phyloP scores from a whole-genome alignment of 2,329 filamentous ascomycete genomes.

The Setomelanomma holmii region DNA sequence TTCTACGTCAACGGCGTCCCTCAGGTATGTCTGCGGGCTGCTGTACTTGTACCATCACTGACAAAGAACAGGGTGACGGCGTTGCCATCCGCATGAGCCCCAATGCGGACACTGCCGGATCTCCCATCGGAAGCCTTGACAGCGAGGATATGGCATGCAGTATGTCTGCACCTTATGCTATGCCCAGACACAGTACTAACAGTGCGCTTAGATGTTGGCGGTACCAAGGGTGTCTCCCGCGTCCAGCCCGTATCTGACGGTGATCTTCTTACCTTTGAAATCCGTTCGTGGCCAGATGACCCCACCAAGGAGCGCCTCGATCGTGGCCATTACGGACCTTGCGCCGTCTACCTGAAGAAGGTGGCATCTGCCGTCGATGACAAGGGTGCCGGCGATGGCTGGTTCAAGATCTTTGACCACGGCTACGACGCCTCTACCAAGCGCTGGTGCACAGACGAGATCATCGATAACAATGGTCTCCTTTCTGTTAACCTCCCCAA shows the following conservation, averaged over 20 bases:
- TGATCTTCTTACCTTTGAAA: constrained; percentile 70
- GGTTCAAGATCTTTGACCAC: constrained; percentile 80
- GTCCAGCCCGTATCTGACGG: constrained; percentile 58
- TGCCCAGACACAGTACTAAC: constrained; percentile 13
- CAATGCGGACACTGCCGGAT: constrained; percentile 59
- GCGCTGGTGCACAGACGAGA: constrained; percentile 74
- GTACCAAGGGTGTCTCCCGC: constrained; percentile 57
- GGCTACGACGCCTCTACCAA: constrained; percentile 64
- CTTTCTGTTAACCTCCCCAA: constrained; percentile 68
- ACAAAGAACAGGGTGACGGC: constrained; percentile 66
- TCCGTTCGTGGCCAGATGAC: constrained; percentile 66
- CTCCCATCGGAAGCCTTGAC: constrained; percentile 64
- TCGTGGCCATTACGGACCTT: constrained; percentile 70
- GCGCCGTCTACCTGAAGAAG: constrained; percentile 76
- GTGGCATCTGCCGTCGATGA: constrained; percentile 65
- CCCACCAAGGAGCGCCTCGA: constrained; percentile 65
- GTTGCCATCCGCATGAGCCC: constrained; percentile 74
- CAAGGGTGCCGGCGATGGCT: constrained; percentile 64
- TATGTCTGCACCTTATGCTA: constrained; percentile 47
- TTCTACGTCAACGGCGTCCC: constrained; percentile 44
- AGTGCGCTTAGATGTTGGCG: constrained; percentile 52
- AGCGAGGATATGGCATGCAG: constrained; percentile 75
- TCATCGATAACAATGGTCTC: constrained; percentile 69
- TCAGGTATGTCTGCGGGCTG: constrained; percentile 38
- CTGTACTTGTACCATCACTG: constrained; percentile 19